Conservation (phyloP, 257 asterid genomes). For the Nicotiana undulata region DNA sequence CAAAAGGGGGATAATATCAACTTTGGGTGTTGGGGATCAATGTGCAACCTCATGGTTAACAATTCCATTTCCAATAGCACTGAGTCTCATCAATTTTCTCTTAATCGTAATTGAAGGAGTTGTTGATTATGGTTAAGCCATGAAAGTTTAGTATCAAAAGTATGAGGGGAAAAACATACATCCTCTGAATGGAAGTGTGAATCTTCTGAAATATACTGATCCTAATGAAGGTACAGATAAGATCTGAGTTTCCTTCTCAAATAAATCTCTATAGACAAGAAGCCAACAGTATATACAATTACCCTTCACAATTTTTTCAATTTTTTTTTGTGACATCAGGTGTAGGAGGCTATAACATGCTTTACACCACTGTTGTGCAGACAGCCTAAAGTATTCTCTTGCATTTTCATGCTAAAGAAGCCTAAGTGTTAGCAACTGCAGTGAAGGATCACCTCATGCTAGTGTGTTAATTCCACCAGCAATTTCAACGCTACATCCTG, state of each 20-base stretch:
- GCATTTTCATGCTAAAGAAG: constrained; percentile 11
- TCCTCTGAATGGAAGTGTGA: neutral
- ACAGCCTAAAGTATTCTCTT: neutral
- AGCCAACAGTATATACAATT: neutral
- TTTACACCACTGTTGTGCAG: neutral
- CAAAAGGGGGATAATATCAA: neutral
- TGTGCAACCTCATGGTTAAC: neutral
- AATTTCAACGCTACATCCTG: constrained; percentile 28
- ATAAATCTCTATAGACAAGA: neutral
- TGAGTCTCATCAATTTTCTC: neutral
- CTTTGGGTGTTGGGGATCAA: neutral
- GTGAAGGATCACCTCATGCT: constrained; percentile 11
- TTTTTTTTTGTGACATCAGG: neutral
- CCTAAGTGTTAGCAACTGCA: neutral
- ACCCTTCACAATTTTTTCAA: neutral
- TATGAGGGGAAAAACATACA: neutral
- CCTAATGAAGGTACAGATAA: neutral
- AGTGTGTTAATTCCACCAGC: constrained; percentile 7
- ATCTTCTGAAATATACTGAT: neutral
- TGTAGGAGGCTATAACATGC: neutral
- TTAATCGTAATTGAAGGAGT: no score
- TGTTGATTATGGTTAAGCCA: neutral
- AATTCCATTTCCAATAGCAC: neutral
- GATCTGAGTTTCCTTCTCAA: neutral
- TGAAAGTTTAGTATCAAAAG: neutral